A percentile compares a stretch with the other conserved stretches of the same genome.
phyloP scores from a whole-genome alignment of 2,329 filamentous ascomycete species.

The Neofusicoccum cordaticola region DNA sequence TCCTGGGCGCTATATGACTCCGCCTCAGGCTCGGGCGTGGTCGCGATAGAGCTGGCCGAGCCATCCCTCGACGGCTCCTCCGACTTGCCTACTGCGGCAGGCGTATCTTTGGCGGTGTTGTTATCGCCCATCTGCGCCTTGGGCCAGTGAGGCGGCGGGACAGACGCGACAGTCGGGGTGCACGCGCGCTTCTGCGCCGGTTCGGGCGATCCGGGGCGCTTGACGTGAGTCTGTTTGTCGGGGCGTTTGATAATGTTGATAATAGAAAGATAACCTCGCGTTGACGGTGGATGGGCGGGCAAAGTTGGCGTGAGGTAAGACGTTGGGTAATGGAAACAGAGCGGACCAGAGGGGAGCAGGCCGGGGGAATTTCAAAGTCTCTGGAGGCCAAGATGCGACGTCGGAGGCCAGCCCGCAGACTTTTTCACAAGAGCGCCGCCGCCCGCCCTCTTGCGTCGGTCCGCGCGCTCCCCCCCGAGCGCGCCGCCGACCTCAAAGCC shows the following conservation, averaged over 20 bases:
- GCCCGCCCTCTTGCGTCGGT: conserved; percentile 7
- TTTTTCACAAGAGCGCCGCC: conserved; percentile 14
- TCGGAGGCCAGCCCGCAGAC: conserved; percentile 16
- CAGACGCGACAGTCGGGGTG: conserved; percentile 31
- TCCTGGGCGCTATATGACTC: conserved; percentile 41
- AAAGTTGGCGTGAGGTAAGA: conserved; percentile 46
- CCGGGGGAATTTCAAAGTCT: conserved; percentile 26
- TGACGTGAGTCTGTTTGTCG: conserved; percentile 30
- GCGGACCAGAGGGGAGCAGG: conserved; percentile 15
- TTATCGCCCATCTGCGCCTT: conserved; percentile 46
- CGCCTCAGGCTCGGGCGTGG: conserved; percentile 47
- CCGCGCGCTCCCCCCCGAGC: conserved; percentile 8
- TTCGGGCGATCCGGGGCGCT: conserved; percentile 18
- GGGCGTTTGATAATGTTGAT: conserved; percentile 42
- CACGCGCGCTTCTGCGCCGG: conserved; percentile 34
- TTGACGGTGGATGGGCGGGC: conserved; percentile 36
- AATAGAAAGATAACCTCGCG: conserved; percentile 44
- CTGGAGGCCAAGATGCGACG: conserved; percentile 13
- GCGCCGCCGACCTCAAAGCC: conserved; percentile 13
- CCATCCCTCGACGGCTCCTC: conserved; percentile 37
- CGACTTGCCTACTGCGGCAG: conserved; percentile 43
- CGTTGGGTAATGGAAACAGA: conserved; percentile 48
- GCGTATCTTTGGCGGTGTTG: conserved; percentile 42
- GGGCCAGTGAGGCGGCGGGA: conserved; percentile 29
- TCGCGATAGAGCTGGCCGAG: conserved; percentile 49